phyloP scores from a whole-genome alignment of 768 basidiomycete species.

The Rhizopogon sp. region DNA sequence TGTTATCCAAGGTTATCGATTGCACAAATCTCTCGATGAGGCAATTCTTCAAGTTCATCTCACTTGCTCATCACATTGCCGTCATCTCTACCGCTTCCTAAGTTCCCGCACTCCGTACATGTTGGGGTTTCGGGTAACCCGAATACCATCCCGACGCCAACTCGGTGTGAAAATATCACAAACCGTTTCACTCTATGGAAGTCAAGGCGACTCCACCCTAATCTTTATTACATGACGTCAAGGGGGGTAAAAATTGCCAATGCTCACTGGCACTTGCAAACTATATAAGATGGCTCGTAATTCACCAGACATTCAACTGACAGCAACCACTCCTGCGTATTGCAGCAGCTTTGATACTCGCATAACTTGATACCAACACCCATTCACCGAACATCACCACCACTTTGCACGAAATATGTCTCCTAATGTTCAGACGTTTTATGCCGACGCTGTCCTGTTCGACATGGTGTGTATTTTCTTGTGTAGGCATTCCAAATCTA shows the following conservation, averaged over 20 bases:
- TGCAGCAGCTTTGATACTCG: background rate
- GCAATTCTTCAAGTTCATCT: slow-evolving; percentile 8
- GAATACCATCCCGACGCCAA: too few species aligned
- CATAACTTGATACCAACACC: slow-evolving; percentile 1
- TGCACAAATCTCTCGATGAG: background rate
- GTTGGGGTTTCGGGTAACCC: background rate
- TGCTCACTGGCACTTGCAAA: background rate
- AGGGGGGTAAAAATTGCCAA: background rate
- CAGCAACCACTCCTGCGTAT: background rate
- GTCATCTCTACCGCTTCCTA: background rate
- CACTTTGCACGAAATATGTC: slow-evolving; percentile 14
- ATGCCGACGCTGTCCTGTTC: slow-evolving; percentile 56
- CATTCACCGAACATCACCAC: background rate
- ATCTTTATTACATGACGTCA: slow-evolving; percentile 18
- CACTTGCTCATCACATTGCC: background rate
- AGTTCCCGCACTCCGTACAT: background rate
- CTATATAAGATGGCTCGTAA: slow-evolving; percentile 15
- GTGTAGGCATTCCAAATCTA: slow-evolving; percentile 11
- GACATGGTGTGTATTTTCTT: slow-evolving; percentile 52
- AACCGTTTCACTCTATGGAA: background rate
- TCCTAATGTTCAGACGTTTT: slow-evolving; percentile 32
- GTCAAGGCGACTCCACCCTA: slow-evolving; percentile 5
- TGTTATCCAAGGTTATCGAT: background rate
- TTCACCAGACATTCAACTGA: background rate
- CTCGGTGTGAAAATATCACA: background rate